Conservation (phyloP, 495 filamentous ascomycete genomes). For the Xylaria castorea region DNA sequence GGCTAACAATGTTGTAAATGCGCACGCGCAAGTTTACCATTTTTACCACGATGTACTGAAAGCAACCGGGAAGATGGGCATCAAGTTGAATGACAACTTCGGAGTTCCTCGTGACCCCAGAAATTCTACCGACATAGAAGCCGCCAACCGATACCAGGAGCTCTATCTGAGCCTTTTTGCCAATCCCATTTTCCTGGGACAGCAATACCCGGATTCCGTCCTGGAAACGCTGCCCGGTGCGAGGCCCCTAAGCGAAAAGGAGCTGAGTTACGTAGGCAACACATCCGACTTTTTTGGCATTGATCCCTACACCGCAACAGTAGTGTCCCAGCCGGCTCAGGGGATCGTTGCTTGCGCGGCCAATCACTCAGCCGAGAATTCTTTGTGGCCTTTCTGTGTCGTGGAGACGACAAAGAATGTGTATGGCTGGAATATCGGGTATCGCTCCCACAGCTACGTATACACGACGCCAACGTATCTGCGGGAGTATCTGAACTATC, state of each 20-base stretch:
- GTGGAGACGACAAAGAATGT: constrained; percentile 43
- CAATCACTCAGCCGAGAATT: constrained; percentile 35
- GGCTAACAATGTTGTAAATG: constrained; percentile 49
- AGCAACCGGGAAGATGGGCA: constrained; percentile 58
- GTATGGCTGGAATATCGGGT: constrained; percentile 39
- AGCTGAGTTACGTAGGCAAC: constrained; percentile 44
- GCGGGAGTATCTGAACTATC: constrained; percentile 49
- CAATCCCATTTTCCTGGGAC: constrained; percentile 50
- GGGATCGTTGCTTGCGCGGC: constrained; percentile 46
- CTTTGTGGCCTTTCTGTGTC: constrained; percentile 50
- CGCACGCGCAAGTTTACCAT: constrained; percentile 59
- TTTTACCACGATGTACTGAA: constrained; percentile 62
- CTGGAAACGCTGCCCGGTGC: not conserved
- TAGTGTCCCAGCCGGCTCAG: constrained; percentile 46
- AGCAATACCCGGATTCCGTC: constrained; percentile 50
- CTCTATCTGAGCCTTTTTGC: constrained; percentile 65
- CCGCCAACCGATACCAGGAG: constrained; percentile 59
- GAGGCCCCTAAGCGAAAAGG: constrained; percentile 40
- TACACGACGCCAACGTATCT: constrained; percentile 39
- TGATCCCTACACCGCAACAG: constrained; percentile 55
- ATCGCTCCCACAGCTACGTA: constrained; percentile 50
- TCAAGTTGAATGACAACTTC: constrained; percentile 66
- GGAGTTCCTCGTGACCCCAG: constrained; percentile 61
- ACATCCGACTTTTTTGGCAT: constrained; percentile 55
- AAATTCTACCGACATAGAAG: constrained; percentile 57